Evolutionary conservation across 129 eudicot species (phyloP).

Genomic region (Cynara cardunculus): DNA sequence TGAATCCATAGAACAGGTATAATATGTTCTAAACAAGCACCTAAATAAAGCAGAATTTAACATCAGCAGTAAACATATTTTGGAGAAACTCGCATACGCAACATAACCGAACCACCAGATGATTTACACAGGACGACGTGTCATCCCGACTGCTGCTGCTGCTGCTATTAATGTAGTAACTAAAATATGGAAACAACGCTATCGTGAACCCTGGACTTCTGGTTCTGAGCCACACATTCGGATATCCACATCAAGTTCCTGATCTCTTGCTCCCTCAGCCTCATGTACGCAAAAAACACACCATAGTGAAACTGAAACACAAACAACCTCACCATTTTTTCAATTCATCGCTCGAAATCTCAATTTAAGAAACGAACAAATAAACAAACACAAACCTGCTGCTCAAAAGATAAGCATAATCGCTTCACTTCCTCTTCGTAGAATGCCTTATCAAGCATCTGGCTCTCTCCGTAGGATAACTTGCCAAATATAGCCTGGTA

Average conservation of each 20-base stretch:
- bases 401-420: slow-evolving; percentile 80
- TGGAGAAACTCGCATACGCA: not conserved
- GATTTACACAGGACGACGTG: not conserved
- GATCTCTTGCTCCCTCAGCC: slow-evolving; percentile 92
- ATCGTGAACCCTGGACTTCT: slow-evolving; percentile 91
- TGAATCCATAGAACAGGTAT: not conserved
- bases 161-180: not conserved
- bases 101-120: not conserved
- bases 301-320: slow-evolving; percentile 73
- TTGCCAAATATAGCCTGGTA: slow-evolving; percentile 79
- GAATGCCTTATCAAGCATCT: slow-evolving; percentile 92
- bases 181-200: slow-evolving; percentile 83
- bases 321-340: slow-evolving; percentile 1
- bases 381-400: slow-evolving; percentile 50
- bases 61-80: not conserved
- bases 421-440: slow-evolving; percentile 91
- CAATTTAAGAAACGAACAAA: not conserved
- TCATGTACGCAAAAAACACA: slow-evolving; percentile 87
- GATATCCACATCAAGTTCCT: slow-evolving; percentile 98
- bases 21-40: not conserved
- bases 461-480: slow-evolving; percentile 87
- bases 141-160: not conserved
- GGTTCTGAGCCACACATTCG: slow-evolving; percentile 96
- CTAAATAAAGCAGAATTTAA: not conserved
- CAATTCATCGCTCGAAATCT: not conserved